These are phyloP conservation scores for Cryoendolithus antarcticus DNA, from an alignment of 2,329 filamentous ascomycete genomes.

Conservation along the genomic window DNA sequence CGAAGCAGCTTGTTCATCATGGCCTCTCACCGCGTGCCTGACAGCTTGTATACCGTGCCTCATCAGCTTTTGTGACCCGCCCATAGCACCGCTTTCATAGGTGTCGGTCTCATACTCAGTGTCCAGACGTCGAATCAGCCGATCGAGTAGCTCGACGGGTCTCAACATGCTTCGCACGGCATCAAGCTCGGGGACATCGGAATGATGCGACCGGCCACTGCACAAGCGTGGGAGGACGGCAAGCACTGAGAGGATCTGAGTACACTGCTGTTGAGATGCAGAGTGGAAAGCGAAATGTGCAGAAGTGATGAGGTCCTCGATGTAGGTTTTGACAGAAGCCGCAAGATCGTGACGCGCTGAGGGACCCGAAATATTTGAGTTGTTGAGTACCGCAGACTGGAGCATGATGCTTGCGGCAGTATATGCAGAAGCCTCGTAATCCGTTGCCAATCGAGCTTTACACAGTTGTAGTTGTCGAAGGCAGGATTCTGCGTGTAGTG, in stretches of 20 bases:
- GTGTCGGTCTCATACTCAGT: background rate
- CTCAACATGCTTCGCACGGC: slow-evolving; percentile 1
- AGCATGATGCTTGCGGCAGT: slow-evolving; percentile 13
- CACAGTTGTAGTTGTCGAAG: background rate
- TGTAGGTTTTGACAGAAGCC: slow-evolving; percentile 15
- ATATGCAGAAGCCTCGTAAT: slow-evolving; percentile 15
- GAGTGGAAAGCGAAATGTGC: slow-evolving; percentile 13
- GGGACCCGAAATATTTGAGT: background rate
- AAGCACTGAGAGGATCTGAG: slow-evolving; percentile 14
- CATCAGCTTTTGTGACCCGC: slow-evolving; percentile 1
- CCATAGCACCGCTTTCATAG: background rate
- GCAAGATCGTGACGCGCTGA: slow-evolving; percentile 1
- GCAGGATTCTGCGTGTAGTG: too few species aligned
- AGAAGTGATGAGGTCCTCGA: slow-evolving; percentile 14
- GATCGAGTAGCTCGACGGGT: slow-evolving; percentile 3
- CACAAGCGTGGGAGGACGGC: slow-evolving; percentile 4
- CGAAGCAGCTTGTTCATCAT: slow-evolving; percentile 3
- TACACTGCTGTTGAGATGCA: slow-evolving; percentile 15
- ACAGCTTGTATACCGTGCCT: background rate
- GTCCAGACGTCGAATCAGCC: slow-evolving; percentile 2
- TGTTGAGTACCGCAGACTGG: slow-evolving; percentile 10
- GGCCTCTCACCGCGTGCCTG: background rate
- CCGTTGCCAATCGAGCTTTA: slow-evolving; percentile 9
- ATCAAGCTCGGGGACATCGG: slow-evolving; percentile 3
- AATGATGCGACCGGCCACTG: slow-evolving; percentile 1